Percentiles rank a stretch among this genome's conserved stretches.
Evolutionary conservation across 768 basidiomycete species (phyloP).

Genomic region (Cystofilobasidium macerans): DNA sequence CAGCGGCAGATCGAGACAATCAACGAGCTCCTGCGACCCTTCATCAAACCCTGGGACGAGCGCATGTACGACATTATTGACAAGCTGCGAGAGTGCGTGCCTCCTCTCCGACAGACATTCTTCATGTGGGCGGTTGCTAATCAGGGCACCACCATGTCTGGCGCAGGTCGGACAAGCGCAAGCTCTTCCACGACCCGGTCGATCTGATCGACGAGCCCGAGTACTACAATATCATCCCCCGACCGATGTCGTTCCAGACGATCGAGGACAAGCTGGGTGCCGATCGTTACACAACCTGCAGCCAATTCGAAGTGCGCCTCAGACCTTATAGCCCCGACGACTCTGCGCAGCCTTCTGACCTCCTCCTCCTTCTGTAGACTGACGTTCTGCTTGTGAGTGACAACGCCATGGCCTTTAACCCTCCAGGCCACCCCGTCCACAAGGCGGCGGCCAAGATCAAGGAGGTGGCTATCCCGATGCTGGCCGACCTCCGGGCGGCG

Average conservation of each 20-base stretch:
- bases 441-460: constrained; percentile 59
- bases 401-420: constrained; percentile 21
- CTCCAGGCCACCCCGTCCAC: constrained; percentile 55
- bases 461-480: constrained; percentile 41
- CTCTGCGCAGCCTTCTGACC: too few species aligned
- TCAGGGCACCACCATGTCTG: neutral
- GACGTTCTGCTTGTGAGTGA: constrained; percentile 15
- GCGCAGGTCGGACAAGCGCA: constrained; percentile 57
- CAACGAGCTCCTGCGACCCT: neutral
- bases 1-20: constrained; percentile 40
- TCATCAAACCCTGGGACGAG: neutral
- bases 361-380: too few species aligned
- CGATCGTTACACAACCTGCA: neutral
- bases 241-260: constrained; percentile 9
- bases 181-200: constrained; percentile 38
- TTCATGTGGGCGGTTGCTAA: neutral
- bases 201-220: constrained; percentile 8
- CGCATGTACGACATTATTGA: constrained; percentile 44
- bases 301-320: constrained; percentile 13
- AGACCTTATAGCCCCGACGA: too few species aligned
- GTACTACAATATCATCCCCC: constrained; percentile 12
- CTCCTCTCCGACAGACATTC: constrained; percentile 54
- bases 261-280: constrained; percentile 13
- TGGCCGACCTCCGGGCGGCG: constrained; percentile 33
- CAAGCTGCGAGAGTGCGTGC: constrained; percentile 49